phyloP scores from a whole-genome alignment of 768 basidiomycete genomes.

The Mycena vulgaris region DNA sequence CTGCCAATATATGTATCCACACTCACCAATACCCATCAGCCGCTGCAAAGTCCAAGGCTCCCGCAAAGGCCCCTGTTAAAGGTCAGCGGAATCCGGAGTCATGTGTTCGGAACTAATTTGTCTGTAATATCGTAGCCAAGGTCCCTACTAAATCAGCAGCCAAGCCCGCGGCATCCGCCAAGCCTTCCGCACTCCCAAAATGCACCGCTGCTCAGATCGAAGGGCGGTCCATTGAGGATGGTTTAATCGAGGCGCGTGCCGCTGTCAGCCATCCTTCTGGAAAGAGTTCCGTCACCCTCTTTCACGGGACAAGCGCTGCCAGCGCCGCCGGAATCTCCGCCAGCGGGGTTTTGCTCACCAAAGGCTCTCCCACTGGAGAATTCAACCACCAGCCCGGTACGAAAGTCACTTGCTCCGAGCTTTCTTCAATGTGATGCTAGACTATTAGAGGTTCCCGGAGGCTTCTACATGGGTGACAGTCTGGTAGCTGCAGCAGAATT shows the following conservation, averaged over 20 bases:
- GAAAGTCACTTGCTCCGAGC: not conserved
- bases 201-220: constrained; percentile 6
- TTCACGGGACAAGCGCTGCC: constrained; percentile 7
- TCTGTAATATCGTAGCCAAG: not conserved
- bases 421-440: not conserved
- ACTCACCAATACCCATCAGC: no score
- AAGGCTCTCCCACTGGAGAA: not conserved
- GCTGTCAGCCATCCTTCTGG: constrained; percentile 1
- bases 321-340: not conserved
- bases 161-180: constrained; percentile 3
- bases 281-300: not conserved
- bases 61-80: no score
- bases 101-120: no score
- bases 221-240: no score
- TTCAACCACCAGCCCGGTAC: constrained; percentile 21
- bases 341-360: constrained; percentile 4
- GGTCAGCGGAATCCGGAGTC: no score
- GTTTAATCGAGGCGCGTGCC: constrained; percentile 4
- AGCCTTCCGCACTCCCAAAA: not conserved
- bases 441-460: constrained; percentile 9
- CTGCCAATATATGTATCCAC: no score
- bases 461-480: constrained; percentile 22
- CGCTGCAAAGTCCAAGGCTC: no score
- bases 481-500: constrained; percentile 22
- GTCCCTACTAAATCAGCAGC: not conserved